Percentiles rank a stretch among this genome's conserved stretches.
Evolutionary conservation across 257 asterid genomes (phyloP).

Genomic region (Euphrasia confusa): DNA sequence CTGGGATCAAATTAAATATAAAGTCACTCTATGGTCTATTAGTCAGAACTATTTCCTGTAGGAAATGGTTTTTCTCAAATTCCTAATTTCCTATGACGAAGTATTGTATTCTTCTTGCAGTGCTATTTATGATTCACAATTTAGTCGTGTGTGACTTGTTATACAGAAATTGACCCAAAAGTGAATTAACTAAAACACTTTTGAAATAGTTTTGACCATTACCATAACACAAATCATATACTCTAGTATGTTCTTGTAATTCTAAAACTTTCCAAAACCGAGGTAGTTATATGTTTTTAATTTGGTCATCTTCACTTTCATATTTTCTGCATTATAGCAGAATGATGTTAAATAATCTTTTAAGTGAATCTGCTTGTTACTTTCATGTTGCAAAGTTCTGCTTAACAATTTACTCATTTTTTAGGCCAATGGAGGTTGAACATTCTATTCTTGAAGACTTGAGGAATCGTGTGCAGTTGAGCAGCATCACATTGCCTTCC

Average conservation of each 20-base stretch:
- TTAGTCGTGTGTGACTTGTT: neutral
- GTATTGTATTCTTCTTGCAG: neutral
- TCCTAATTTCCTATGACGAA: neutral
- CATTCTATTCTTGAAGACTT: constrained; percentile 91
- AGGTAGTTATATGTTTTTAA: neutral
- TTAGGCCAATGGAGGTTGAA: constrained; percentile 83
- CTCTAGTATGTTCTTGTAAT: neutral
- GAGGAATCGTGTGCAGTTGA: constrained; percentile 91
- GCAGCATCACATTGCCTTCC: constrained; percentile 71
- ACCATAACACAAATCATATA: constrained; percentile 3
- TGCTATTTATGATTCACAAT: constrained; percentile 1
- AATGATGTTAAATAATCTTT: constrained; percentile 9
- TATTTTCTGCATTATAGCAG: neutral
- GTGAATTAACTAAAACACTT: neutral
- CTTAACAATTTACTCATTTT: constrained; percentile 15
- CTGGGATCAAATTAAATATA: no score
- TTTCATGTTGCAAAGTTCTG: constrained; percentile 7
- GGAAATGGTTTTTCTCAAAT: neutral
- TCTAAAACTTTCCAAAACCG: neutral
- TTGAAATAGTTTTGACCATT: neutral
- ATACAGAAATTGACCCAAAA: neutral
- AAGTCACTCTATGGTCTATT: no score
- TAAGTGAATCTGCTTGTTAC: constrained; percentile 20
- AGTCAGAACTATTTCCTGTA: neutral
- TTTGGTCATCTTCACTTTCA: neutral